Evolutionary conservation across 176 grass and related monocot species (phyloP), one percentile per base, ranked within the genome.

Genomic region (Cenchrus americanus): DNA sequence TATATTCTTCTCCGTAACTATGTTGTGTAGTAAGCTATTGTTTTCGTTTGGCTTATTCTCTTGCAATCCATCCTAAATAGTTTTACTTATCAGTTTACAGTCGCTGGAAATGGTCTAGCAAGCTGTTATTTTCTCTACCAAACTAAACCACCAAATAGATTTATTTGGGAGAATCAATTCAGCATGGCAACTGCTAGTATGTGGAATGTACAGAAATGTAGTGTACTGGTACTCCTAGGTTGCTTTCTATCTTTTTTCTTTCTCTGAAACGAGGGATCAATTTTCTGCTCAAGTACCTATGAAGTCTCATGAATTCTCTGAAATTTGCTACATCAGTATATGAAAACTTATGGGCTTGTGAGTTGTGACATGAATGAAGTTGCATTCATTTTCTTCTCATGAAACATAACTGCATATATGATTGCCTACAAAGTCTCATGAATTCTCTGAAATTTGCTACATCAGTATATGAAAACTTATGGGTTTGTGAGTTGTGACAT

Each of bases 391-490:
- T 17, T 78, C 13, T 30, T 7, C 51, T 77, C 49, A 30, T 52
- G 6, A 69, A 60, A 7, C 42, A 77, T 67, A 71, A 69, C 62
- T 51, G 46, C 21, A 23, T 48, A 26, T 32, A 30, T 30, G 27
- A 30, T 30, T 66, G 26, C 69, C 26, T 23, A 69, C 13, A 57
- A 55, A 40, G 21, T 47, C 4, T 37, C 54, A 32, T 62, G 43
- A 76, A 63, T 51, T 80, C 26, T 80, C 14, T 27, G 71, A 48
- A 72, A 54, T 22, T 44, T 69, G n/a, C 14, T n/a, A 64, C n/a
- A 10, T 80, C 5, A 43, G 14, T 67, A 77, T 23, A 75, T 54
- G 18, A 53, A 13, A 86, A 41, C 3, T 58, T 42, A 1, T 6
- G 14, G 15, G 59, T 14, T n/a, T 65, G 5, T 66, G 27, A 12